These are phyloP conservation scores for Nothophaeocryptopus gaeumannii DNA, from an alignment of 2,329 filamentous ascomycete species.

Conservation along the genomic window DNA sequence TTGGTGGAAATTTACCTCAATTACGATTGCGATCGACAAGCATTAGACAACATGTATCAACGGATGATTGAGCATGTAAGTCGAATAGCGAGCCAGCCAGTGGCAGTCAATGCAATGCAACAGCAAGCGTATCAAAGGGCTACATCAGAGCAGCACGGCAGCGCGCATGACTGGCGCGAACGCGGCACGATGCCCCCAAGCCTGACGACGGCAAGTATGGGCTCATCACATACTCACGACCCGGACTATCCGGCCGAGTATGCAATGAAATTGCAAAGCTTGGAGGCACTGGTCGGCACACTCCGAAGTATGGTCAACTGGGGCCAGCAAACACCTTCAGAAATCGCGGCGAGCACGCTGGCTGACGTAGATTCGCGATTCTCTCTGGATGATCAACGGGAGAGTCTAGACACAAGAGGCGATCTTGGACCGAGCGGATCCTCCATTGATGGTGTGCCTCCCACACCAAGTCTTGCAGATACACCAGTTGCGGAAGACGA, in stretches of 20 bases:
- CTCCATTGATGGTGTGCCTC: slow-evolving; percentile 13
- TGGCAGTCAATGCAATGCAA: slow-evolving; percentile 70
- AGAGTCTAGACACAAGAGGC: slow-evolving; percentile 71
- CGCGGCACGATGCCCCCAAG: slow-evolving; percentile 82
- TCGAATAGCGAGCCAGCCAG: slow-evolving; percentile 75
- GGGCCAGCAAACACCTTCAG: slow-evolving; percentile 67
- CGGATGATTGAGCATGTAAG: slow-evolving; percentile 89
- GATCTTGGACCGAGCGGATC: slow-evolving; percentile 39
- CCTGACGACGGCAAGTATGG: slow-evolving; percentile 74
- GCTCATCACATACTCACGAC: slow-evolving; percentile 50
- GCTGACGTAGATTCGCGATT: slow-evolving; percentile 45
- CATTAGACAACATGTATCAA: slow-evolving; percentile 95
- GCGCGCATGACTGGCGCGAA: slow-evolving; percentile 73
- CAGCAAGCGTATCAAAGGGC: slow-evolving; percentile 86
- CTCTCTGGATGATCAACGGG: slow-evolving; percentile 61
- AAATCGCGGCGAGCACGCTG: slow-evolving; percentile 44
- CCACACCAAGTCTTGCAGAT: slow-evolving; percentile 41
- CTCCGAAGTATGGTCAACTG: slow-evolving; percentile 88
- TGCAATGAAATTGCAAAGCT: slow-evolving; percentile 80
- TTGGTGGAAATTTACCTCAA: slow-evolving; percentile 96
- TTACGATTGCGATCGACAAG: slow-evolving; percentile 92
- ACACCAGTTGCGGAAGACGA: slow-evolving; percentile 69
- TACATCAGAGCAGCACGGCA: slow-evolving; percentile 51
- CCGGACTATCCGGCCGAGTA: slow-evolving; percentile 82
- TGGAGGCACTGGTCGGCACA: slow-evolving; percentile 86